Conservation (phyloP, 2,329 filamentous ascomycete genomes). For the Paecilomyces sp. region DNA sequence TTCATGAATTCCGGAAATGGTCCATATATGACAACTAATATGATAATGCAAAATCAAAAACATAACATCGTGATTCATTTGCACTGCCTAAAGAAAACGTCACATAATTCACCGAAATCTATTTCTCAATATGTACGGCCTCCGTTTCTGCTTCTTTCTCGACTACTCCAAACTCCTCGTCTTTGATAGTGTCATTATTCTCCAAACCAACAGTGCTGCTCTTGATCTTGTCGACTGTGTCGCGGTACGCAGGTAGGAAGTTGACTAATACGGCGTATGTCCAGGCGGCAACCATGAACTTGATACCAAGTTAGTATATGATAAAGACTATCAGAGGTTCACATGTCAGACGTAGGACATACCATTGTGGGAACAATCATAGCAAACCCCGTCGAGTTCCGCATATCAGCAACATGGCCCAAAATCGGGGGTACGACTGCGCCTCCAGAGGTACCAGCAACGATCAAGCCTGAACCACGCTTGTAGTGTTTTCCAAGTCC, state of each 20-base stretch:
- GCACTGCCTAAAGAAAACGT: not conserved
- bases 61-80: not conserved
- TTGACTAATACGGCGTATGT: conserved; percentile 57
- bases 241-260: conserved; percentile 57
- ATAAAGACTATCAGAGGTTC: not conserved
- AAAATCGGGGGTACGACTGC: conserved; percentile 67
- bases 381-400: conserved; percentile 53
- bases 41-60: not conserved
- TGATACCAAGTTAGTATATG: not conserved
- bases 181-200: conserved; percentile 3
- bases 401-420: conserved; percentile 58
- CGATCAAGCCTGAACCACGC: conserved; percentile 46
- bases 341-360: conserved; percentile 28
- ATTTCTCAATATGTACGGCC: conserved; percentile 8
- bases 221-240: conserved; percentile 53
- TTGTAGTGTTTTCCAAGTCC: conserved; percentile 67
- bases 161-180: conserved; percentile 19
- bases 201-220: conserved; percentile 40
- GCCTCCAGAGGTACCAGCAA: conserved; percentile 54
- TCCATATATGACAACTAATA: too few relatives aligned
- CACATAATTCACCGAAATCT: not conserved
- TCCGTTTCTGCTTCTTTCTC: conserved; percentile 9
- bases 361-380: conserved; percentile 59
- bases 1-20: too few relatives aligned
- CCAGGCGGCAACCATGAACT: conserved; percentile 52